Evolutionary conservation across 306 rosid species (phyloP), one percentile per base, ranked within the genome.

Genomic region (Datisca glomerata): DNA sequence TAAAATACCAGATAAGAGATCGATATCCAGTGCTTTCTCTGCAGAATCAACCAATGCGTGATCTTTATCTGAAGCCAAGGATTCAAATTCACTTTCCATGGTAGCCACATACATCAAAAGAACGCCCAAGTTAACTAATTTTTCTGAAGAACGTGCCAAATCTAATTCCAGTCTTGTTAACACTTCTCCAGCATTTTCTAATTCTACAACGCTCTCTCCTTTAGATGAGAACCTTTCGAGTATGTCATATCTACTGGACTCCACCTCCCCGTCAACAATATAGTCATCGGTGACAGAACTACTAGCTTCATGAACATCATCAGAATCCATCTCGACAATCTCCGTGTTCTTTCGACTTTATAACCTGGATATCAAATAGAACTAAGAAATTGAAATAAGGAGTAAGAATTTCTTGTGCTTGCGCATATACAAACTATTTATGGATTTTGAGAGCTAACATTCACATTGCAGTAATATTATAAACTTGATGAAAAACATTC

Each of bases 21-120:
- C 79, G 63, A 78, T 68, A 41, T 70, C 85, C 44, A 78, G 27
- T 24, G 66, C 80, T 73, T 56, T 75, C 41, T 39, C 68, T 43
- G 45, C 47, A 59, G 53, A 77, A 38, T 61, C 81, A 41, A 29
- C 49, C 1, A 49, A 71, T 37, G 41, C 11, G 29, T 38, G 40
- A 35, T 64, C 95, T 46, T 64, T 52, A 33, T 49, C 68, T 19
- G 45, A 43, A 53, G 45, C 57, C 40, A 71, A 55, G 21, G 66
- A 71, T 66, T 84, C 96, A 45, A 72, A 68, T 20, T 80, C 86
- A 45, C 56, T 53, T 51, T 73, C 93, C 65, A 56, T 55, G 12
- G 79, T 72, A 12, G 74, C 93, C 59, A 84, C 66, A 40, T 53
- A 69, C 96, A 84, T 84, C 80, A 64, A 56, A 24, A 80, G 74